Evolutionary conservation across 2,329 filamentous ascomycete species (phyloP), one percentile per base, ranked within the genome.

Genomic region (Fusarium sp.): DNA sequence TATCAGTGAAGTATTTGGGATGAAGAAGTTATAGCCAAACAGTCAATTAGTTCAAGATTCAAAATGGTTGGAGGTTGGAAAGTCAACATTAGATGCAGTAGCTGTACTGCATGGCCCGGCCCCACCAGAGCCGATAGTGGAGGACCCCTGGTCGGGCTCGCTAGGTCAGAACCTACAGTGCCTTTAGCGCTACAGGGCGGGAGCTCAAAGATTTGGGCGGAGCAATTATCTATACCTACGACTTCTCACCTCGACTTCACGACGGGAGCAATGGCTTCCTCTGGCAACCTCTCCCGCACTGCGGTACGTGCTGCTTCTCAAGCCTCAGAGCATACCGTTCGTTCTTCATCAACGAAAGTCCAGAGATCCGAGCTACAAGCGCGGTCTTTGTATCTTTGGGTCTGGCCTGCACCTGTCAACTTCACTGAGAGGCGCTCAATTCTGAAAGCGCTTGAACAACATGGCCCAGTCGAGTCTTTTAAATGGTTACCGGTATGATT

Each of bases 371-470:
- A 65, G 22, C 56, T 65, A 11, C 40, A 56, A 24, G 38, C 29
- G 18, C 68, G 68, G 10, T 53, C 59, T 27, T 81, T 89, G 32
- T 84, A 85, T 63, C 72, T 89, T 66, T 82, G 81, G 40, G 87
- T 88, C 22, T 76, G 78, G n/a, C 88, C 87, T 16, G 73, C 82
- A 15, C 87, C 88, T 14, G 73, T 79, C n/a, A 85, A 69, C 49
- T 84, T 89, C 69, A 81, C 82, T 30, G 86, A 89, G 77, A 84
- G 87, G 9, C 85, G 87, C 25, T 86, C 86, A 10, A 81, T 89
- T 22, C 78, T 89, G 34, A 83, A 84, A 45, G 81, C 84, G 29
- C 79, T 89, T 24, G 83, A 87, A 77, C 80, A 81, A 58, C 79
- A 85, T 70, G 85, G 84, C 59, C 77, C 80, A 4, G 81, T 89